These are phyloP conservation scores for Oryza australiensis DNA, from an alignment of 176 grass and related monocot genomes.

Conservation along the genomic window DNA sequence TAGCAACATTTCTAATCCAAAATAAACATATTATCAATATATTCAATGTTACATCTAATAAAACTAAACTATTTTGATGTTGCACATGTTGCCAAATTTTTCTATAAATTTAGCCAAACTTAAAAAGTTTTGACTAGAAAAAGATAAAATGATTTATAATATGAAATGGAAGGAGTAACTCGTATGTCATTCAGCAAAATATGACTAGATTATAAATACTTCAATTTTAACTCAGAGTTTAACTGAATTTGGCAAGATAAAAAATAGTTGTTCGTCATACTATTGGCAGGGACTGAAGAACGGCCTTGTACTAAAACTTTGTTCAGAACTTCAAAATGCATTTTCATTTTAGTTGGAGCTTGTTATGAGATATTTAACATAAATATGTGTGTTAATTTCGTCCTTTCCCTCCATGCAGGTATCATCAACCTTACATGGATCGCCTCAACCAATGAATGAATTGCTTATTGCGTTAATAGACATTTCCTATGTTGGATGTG, in stretches of 20 bases:
- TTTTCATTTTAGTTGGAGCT: not conserved
- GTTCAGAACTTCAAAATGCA: not conserved
- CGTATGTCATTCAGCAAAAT: not conserved
- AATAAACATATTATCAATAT: no score
- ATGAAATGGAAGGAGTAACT: no score
- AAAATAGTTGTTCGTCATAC: not conserved
- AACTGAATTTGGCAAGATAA: not conserved
- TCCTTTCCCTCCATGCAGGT: slow-evolving; percentile 31
- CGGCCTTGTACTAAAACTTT: not conserved
- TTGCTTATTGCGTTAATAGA: not conserved
- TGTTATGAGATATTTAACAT: not conserved
- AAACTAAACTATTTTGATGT: no score
- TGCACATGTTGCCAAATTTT: no score
- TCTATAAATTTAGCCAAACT: no score
- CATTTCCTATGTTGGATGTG: not conserved
- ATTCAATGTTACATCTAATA: no score
- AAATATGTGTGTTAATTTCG: not conserved
- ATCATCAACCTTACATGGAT: slow-evolving; percentile 42
- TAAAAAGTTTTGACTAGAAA: no score
- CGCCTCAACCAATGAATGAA: slow-evolving; percentile 42
- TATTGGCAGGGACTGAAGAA: not conserved
- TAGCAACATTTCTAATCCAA: no score
- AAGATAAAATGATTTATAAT: no score
- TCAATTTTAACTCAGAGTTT: not conserved
- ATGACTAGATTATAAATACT: not conserved